Conservation (phyloP, 768 basidiomycete species). For the Exsudoporus frostii region DNA sequence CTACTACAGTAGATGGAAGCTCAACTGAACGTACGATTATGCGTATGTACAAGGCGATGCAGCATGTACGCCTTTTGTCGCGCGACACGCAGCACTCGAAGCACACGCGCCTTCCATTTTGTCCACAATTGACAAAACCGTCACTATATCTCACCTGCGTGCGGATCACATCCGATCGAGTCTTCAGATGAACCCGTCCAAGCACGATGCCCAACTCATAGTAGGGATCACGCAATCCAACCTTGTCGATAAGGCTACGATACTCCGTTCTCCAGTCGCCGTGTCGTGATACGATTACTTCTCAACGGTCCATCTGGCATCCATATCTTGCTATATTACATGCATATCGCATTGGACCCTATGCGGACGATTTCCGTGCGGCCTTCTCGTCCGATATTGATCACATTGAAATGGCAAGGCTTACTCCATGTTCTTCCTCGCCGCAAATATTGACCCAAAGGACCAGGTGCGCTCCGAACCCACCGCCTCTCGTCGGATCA, state of each 20-base stretch:
- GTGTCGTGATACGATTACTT: constrained; percentile 3
- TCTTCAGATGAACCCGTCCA: not conserved
- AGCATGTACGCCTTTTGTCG: not conserved
- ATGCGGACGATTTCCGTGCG: constrained; percentile 20
- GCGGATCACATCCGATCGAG: constrained; percentile 21
- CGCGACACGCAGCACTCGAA: constrained; percentile 7
- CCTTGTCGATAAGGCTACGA: constrained; percentile 13
- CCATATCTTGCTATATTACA: constrained; percentile 16
- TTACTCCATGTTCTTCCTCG: not conserved
- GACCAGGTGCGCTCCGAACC: not conserved
- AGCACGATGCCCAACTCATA: not conserved
- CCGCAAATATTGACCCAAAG: not conserved
- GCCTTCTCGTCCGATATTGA: constrained; percentile 4
- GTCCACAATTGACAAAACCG: not conserved
- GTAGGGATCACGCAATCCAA: constrained; percentile 12
- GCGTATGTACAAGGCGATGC: constrained; percentile 13
- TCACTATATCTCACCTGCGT: constrained; percentile 10
- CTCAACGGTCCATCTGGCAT: constrained; percentile 1
- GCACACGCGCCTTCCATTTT: constrained; percentile 21
- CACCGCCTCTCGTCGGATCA: constrained; percentile 11
- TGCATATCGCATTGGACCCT: constrained; percentile 20
- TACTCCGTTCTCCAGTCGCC: constrained; percentile 9
- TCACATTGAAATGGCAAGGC: constrained; percentile 1
- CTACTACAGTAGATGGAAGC: too few relatives aligned
- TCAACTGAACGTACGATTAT: not conserved